These are phyloP conservation scores for Euphorbia schlechtendalii DNA, from an alignment of 441 rosid species.

Conservation along the genomic window DNA sequence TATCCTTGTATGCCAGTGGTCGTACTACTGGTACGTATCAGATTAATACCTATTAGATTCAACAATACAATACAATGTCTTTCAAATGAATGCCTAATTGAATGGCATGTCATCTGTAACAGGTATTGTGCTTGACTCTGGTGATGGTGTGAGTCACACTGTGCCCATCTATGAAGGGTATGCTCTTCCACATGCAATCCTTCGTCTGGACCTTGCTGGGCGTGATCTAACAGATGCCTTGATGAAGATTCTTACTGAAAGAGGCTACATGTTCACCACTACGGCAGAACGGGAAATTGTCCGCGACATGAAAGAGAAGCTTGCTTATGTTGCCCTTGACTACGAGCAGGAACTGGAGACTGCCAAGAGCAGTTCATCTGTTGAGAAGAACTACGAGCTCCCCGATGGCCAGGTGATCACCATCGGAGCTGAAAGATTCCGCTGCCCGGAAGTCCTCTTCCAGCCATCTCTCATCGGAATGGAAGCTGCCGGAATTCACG, in stretches of 20 bases:
- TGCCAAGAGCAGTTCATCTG: conserved; percentile 52
- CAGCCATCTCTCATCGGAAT: conserved; percentile 76
- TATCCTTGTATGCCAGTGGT: not conserved
- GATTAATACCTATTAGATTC: not conserved
- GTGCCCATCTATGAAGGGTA: too few species aligned
- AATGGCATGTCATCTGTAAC: not conserved
- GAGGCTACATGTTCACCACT: conserved; percentile 64
- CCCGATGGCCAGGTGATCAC: conserved; percentile 61
- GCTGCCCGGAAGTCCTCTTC: conserved; percentile 78
- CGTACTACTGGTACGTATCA: conserved; percentile 30
- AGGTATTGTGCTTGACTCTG: conserved; percentile 33
- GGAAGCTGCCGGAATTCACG: conserved; percentile 81
- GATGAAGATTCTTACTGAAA: conserved; percentile 60
- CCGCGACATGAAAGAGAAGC: conserved; percentile 68
- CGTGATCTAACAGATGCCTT: conserved; percentile 57
- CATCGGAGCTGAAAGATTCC: conserved; percentile 66
- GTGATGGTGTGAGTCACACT: too few species aligned
- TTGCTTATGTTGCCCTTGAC: conserved; percentile 58
- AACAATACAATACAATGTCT: not conserved
- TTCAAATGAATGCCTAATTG: not conserved
- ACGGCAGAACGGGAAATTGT: conserved; percentile 72
- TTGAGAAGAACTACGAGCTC: conserved; percentile 58
- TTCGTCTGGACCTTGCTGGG: conserved; percentile 46
- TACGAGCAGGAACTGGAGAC: conserved; percentile 59
- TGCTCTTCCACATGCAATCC: not conserved